Conservation (phyloP, 176 grass and related monocot genomes). For the Avena eriantha region DNA sequence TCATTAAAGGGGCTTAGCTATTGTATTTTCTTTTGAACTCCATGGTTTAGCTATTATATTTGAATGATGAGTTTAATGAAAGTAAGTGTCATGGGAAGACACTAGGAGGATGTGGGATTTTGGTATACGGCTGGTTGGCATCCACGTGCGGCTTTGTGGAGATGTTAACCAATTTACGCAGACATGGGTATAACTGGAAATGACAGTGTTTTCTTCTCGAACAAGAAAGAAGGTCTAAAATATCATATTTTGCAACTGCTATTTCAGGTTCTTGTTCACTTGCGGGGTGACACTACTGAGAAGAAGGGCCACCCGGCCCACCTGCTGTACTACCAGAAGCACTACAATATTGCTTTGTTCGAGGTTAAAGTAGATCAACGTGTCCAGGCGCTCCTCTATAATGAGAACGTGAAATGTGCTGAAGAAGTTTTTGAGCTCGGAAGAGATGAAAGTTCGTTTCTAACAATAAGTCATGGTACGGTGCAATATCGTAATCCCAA, state of each 20-base stretch:
- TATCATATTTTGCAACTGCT: not conserved
- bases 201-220: not conserved
- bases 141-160: conserved; percentile 5
- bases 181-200: not conserved
- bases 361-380: not conserved
- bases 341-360: conserved; percentile 32
- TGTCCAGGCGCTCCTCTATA: not conserved
- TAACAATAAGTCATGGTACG: not conserved
- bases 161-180: not conserved
- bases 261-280: conserved; percentile 24
- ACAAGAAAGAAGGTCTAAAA: not conserved
- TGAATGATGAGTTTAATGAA: not conserved
- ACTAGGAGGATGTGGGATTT: too few species aligned
- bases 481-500: conserved; percentile 16
- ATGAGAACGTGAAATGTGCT: not conserved
- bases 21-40: not conserved
- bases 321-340: conserved; percentile 33
- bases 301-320: not conserved
- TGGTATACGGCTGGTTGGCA: not conserved
- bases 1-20: not conserved
- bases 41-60: too few species aligned
- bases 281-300: not conserved
- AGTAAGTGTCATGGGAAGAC: not conserved
- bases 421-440: conserved; percentile 6
- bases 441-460: not conserved